Conservation (phyloP, 495 filamentous ascomycete genomes). For the Aspergillus coremiiformis region DNA sequence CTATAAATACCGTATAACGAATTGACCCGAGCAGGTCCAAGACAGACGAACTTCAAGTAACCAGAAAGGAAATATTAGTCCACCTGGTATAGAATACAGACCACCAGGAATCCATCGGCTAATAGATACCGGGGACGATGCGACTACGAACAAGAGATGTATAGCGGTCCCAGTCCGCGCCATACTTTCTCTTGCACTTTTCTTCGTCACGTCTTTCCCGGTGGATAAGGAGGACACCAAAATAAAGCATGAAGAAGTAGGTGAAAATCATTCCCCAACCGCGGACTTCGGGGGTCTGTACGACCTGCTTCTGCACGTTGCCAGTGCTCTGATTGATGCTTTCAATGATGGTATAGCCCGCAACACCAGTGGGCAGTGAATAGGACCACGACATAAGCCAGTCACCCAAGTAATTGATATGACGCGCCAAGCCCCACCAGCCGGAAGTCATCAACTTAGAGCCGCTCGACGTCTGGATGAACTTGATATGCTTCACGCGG, state of each 20-base stretch:
- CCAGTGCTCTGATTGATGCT: constrained; percentile 42
- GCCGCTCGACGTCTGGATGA: constrained; percentile 77
- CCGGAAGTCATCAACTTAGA: constrained; percentile 75
- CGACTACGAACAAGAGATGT: constrained; percentile 72
- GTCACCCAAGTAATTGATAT: constrained; percentile 98
- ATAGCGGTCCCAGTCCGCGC: constrained; percentile 88
- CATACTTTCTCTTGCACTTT: constrained; percentile 90
- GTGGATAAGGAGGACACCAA: constrained; percentile 81
- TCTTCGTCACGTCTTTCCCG: constrained; percentile 88
- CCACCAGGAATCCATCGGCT: constrained; percentile 8
- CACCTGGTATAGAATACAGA: not conserved
- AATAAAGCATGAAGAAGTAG: constrained; percentile 94
- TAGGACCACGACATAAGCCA: constrained; percentile 94
- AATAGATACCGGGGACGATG: constrained; percentile 92
- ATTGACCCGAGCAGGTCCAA: not conserved
- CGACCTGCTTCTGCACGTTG: constrained; percentile 49
- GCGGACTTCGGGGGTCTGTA: constrained; percentile 58
- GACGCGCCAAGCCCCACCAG: constrained; percentile 90
- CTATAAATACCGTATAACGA: not conserved
- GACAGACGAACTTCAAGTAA: too few species aligned
- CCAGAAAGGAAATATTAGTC: too few species aligned
- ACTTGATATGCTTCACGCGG: constrained; percentile 69
- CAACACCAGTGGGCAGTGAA: constrained; percentile 79
- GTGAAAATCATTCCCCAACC: constrained; percentile 84
- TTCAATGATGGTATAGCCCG: constrained; percentile 60